Evolutionary conservation across 176 grass and related monocot genomes (phyloP).

Genomic region (Oryza glumipatula): DNA sequence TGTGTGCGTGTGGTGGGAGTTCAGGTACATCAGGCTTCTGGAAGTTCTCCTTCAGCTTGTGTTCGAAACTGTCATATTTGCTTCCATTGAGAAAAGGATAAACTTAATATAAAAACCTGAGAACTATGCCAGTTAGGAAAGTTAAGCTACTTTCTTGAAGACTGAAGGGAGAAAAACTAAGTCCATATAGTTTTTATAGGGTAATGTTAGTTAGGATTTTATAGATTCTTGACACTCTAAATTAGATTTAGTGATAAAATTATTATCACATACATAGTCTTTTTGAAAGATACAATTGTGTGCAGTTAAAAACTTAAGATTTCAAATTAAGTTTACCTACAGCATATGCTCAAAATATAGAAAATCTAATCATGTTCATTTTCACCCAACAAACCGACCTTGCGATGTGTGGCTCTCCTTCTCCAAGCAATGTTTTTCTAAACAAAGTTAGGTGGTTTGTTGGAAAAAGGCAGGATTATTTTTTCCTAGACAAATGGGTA

Average conservation of each 20-base stretch:
- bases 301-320: conserved; percentile 11
- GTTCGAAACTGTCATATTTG: background rate
- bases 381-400: conserved; percentile 29
- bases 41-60: background rate
- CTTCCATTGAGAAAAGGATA: background rate
- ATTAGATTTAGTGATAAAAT: too few relatives aligned
- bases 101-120: background rate
- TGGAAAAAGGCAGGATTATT: conserved; percentile 38
- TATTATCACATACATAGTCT: too few relatives aligned
- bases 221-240: background rate
- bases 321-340: conserved; percentile 3
- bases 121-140: background rate
- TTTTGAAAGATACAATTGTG: background rate
- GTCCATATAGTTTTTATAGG: background rate
- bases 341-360: background rate
- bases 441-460: conserved; percentile 45
- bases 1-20: too few relatives aligned
- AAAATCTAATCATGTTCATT: conserved; percentile 8
- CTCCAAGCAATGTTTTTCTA: background rate
- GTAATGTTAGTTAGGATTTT: background rate
- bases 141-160: background rate
- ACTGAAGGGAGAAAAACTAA: background rate
- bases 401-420: conserved; percentile 25
- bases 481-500: conserved; percentile 33
- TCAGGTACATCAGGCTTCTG: too few relatives aligned